Conservation (phyloP, 108 stramenopile species). For the Cyclotella cryptica region DNA sequence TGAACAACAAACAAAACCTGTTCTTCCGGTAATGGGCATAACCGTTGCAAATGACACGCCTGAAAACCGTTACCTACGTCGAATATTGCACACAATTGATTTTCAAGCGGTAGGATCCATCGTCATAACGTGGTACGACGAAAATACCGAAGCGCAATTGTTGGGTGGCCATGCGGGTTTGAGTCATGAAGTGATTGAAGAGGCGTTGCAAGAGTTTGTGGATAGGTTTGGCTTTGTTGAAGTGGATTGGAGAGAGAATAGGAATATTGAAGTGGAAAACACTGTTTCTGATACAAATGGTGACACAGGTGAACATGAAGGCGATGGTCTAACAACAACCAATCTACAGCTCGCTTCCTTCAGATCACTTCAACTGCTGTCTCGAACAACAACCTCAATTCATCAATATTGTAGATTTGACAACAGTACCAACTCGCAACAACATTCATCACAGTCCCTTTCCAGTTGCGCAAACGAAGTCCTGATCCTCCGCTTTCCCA, state of each 20-base stretch:
- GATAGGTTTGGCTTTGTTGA: slow-evolving; percentile 21
- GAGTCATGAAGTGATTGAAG: slow-evolving; percentile 36
- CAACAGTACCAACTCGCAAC: not conserved
- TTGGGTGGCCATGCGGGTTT: slow-evolving; percentile 9
- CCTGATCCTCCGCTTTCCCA: slow-evolving; percentile 48
- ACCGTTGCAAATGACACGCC: slow-evolving; percentile 48
- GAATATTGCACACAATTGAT: slow-evolving; percentile 46
- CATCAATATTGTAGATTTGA: slow-evolving; percentile 40
- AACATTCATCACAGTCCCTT: not conserved
- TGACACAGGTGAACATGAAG: not conserved
- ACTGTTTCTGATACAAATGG: not conserved
- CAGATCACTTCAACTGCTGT: slow-evolving; percentile 32
- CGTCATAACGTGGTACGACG: slow-evolving; percentile 55
- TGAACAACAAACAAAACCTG: not conserved
- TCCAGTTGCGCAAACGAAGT: slow-evolving; percentile 41
- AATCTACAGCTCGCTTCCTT: slow-evolving; percentile 32
- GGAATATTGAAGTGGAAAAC: not conserved
- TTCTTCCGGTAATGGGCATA: slow-evolving; percentile 44
- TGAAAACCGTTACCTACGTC: slow-evolving; percentile 39
- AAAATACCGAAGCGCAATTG: slow-evolving; percentile 34
- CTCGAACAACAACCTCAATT: slow-evolving; percentile 39
- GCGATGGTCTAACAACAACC: not conserved
- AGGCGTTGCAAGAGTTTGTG: slow-evolving; percentile 42
- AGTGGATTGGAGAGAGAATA: slow-evolving; percentile 23
- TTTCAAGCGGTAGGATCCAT: slow-evolving; percentile 33